Evolutionary conservation across 2,329 filamentous ascomycete genomes (phyloP), one percentile per base, ranked within the genome.

Genomic region (Exophiala sp.): DNA sequence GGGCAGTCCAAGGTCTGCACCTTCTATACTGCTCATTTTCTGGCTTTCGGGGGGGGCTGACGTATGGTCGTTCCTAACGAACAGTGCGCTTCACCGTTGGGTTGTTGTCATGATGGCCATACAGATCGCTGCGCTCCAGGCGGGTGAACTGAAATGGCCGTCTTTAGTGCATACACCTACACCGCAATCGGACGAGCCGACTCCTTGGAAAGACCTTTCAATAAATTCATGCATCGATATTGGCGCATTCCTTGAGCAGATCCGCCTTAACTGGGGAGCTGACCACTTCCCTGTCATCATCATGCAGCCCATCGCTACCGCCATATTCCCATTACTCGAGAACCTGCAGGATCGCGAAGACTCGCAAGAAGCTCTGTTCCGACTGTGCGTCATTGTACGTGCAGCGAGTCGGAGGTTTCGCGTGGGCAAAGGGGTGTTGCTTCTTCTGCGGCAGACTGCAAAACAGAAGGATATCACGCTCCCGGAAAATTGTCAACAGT

Each of bases 221-320:
- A 49, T 66, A 2, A 52, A 58, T 9, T 63, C 62, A 4, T 61
- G 64, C 6, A 58, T 59, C 22, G 52, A 47, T 4, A 59, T 65
- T 2, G 54, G 59, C 16, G 24, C 56, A 10, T 55, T 66, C 8
- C 52, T 62, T 4, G 59, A 59, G 7, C 53, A 59, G 21, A 58
- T 64, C 45, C 62, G 60, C 14, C 48, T 59, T 10, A 51, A 57
- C 9, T 67, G 66, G 65, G 60, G 62, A 3, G 50, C 62, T 13
- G 63, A 67, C 37, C 62, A 61, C 42, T 65, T 67, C 50, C 63
- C 64, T 3, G 60, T 60, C 6, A 60, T 55, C 42, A 62, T 63
- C 39, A 58, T 64, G 27, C 61, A 66, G 23, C 66, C 62, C 50
- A 52, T 66, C 13, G 58, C 62, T 11, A 55, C 61, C 1, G 63